Conservation (phyloP, 345 rosid genomes). For the Heritiera littoralis region DNA sequence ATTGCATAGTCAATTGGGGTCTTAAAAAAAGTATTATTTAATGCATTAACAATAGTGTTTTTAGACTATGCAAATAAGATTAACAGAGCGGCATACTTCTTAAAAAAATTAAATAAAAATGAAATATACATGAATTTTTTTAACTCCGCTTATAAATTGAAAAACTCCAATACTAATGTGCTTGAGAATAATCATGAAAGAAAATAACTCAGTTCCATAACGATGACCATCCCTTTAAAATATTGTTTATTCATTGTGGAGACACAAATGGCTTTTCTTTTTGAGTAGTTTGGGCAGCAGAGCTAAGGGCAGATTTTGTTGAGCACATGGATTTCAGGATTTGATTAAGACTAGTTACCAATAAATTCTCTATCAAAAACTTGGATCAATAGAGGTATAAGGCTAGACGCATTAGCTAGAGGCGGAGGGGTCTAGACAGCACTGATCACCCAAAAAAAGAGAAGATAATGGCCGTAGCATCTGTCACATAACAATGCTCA, state of each 20-base stretch:
- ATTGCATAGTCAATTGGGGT: slow-evolving; percentile 20
- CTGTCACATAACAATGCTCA: neutral
- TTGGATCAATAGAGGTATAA: slow-evolving; percentile 11
- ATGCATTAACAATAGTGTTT: too few relatives aligned
- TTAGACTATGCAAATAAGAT: too few relatives aligned
- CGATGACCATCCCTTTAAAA: neutral
- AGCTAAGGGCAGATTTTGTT: slow-evolving; percentile 4
- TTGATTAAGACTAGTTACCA: slow-evolving; percentile 38
- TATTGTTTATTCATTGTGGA: slow-evolving; percentile 13
- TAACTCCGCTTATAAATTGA: too few relatives aligned
- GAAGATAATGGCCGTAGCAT: neutral
- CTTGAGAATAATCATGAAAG: too few relatives aligned
- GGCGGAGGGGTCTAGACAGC: neutral
- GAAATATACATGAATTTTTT: too few relatives aligned
- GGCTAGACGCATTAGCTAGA: neutral
- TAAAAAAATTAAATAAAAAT: too few relatives aligned
- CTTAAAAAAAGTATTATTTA: neutral
- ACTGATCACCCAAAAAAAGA: neutral
- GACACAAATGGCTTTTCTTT: slow-evolving; percentile 14
- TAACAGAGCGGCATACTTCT: too few relatives aligned
- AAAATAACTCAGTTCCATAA: too few relatives aligned
- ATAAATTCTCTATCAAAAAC: slow-evolving; percentile 11
- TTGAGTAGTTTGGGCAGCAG: neutral
- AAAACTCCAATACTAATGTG: too few relatives aligned
- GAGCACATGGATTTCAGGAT: slow-evolving; percentile 36